Conservation (phyloP, 192 early-diverging fungal species). For the Entomortierella beljakovae region DNA sequence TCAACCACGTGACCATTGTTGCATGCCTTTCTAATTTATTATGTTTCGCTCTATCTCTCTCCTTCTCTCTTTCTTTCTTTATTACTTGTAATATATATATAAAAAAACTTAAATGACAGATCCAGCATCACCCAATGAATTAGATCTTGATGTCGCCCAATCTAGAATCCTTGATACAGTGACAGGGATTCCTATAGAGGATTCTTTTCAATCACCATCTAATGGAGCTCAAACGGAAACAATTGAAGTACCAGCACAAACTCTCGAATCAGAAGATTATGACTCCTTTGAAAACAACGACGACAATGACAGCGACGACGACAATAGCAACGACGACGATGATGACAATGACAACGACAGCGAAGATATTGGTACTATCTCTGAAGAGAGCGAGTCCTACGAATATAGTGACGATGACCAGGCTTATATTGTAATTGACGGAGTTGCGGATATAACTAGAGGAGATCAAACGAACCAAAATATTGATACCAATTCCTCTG, state of each 20-base stretch:
- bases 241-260: neutral
- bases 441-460: neutral
- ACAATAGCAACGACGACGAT: neutral
- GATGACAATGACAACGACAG: neutral
- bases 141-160: no score
- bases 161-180: no score
- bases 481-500: neutral
- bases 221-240: neutral
- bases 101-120: no score
- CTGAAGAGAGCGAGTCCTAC: neutral
- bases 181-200: neutral
- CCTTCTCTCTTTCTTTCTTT: no score
- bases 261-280: neutral
- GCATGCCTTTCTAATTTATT: no score
- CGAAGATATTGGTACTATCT: neutral
- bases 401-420: no score
- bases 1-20: no score
- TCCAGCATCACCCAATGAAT: no score
- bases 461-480: neutral
- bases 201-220: neutral
- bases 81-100: no score
- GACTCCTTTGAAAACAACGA: slow-evolving; percentile 4
- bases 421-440: neutral
- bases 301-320: neutral
- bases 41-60: no score